Evolutionary conservation across 176 grass and related monocot species (phyloP), one percentile per base, ranked within the genome.

Genomic region (Bromus sterilis): DNA sequence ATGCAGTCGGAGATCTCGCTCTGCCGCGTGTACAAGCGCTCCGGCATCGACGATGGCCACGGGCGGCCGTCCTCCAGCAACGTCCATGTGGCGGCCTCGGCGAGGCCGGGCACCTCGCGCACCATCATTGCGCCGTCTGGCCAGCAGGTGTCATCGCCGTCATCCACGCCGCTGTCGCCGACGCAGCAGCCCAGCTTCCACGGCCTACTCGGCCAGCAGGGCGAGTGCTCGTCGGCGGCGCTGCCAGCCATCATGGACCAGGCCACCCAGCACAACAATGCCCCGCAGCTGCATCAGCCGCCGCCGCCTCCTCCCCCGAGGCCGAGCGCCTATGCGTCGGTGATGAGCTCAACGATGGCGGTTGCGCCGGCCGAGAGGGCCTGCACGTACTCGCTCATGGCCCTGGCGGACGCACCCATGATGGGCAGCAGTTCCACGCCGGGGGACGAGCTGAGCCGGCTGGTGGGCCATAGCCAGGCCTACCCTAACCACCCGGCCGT

Each of bases 11-110:
- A 99, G 77, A 99, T 99, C 77, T 99, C 93, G 4, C 89, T 99
- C 31, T 99, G 97, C 62, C 89, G 97, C 35, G 97, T 99, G 23
- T 91, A 99, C 76, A 99, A 93, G 83, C 88, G 97, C 76, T 87
- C 93, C 8, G 97, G 97, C 80, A 90, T 95, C 8, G 97, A 96
- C 21, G 97, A 96, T 41, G 82, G 84, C 35, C 86, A 80, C 28
- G 55, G 73, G 26, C 66, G 84, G 33, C 34, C 85, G 23, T 60
- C 82, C 32, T 64, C 78, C 42, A 82, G 83, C 56, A 72, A 24
- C 55, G 26, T 16, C 43, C 83, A 82, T n/a, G n/a, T n/a, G 70
- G 42, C 87, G 39, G 13, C 78, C 26, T 77, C 76, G 49, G 83
- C 53, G 14, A 90, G 94, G 56, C 80, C 71, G 23, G 68, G 78